phyloP scores from a whole-genome alignment of 2,329 filamentous ascomycete species.

The Alternaria ventricosa region DNA sequence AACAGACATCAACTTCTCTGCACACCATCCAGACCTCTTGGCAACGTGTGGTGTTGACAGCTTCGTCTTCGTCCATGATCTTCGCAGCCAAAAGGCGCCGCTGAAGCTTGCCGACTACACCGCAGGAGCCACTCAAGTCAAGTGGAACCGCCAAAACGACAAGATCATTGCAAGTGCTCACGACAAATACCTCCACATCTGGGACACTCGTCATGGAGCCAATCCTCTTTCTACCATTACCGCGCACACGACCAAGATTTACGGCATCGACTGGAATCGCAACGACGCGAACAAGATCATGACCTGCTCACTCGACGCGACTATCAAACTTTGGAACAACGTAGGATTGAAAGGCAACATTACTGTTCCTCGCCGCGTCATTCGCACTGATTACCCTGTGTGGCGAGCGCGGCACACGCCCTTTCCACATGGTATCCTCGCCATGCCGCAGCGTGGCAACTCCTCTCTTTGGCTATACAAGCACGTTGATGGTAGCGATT shows the following conservation, averaged over 20 bases:
- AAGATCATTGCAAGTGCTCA: constrained; percentile 90
- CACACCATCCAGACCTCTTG: constrained; percentile 86
- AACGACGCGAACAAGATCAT: constrained; percentile 73
- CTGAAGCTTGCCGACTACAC: constrained; percentile 83
- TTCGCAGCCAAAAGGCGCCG: constrained; percentile 61
- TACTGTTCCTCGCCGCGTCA: constrained; percentile 61
- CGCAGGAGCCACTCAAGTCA: constrained; percentile 91
- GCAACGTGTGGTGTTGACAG: constrained; percentile 93
- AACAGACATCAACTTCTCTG: constrained; percentile 95
- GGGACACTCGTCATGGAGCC: constrained; percentile 83
- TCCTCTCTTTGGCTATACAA: constrained; percentile 87
- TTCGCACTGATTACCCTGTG: constrained; percentile 83
- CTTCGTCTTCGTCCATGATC: constrained; percentile 91
- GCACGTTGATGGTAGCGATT: constrained; percentile 56
- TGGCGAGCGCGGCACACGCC: constrained; percentile 92
- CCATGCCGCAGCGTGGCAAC: constrained; percentile 90
- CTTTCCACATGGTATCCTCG: constrained; percentile 83
- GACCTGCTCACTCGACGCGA: constrained; percentile 90
- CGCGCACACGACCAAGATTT: constrained; percentile 91
- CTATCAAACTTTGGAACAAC: constrained; percentile 94
- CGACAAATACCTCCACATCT: constrained; percentile 85
- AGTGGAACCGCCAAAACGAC: constrained; percentile 89
- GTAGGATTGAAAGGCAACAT: constrained; percentile 60
- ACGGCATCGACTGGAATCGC: constrained; percentile 93
- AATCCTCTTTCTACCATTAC: constrained; percentile 82